Evolutionary conservation across 2,329 filamentous ascomycete species (phyloP).

Genomic region (Fusarium bulbicola): DNA sequence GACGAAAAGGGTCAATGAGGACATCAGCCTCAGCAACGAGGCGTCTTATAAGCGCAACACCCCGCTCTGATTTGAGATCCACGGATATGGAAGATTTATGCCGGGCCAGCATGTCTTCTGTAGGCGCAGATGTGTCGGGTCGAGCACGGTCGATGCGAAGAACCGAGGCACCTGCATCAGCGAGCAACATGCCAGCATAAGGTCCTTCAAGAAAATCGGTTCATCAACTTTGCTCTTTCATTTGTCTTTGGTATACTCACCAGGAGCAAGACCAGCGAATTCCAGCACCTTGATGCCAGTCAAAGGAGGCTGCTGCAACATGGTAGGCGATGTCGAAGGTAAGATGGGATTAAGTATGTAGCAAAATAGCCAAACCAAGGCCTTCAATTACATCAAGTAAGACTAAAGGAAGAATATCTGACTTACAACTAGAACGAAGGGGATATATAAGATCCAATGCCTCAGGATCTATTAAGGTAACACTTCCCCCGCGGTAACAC

Average conservation of each 20-base stretch:
- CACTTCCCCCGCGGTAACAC: conserved; percentile 30
- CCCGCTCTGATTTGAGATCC: conserved; percentile 75
- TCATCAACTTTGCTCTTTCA: neutral
- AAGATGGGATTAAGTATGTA: neutral
- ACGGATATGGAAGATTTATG: conserved; percentile 84
- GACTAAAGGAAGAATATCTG: neutral
- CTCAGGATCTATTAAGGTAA: neutral
- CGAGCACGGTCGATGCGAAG: conserved; percentile 81
- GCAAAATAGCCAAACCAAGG: neutral
- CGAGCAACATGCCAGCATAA: conserved; percentile 87
- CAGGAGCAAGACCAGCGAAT: conserved; percentile 70
- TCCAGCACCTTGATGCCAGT: conserved; percentile 66
- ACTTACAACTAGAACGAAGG: neutral
- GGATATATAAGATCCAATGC: neutral
- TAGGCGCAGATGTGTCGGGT: conserved; percentile 58
- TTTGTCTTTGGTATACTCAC: conserved; percentile 47
- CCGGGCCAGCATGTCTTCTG: conserved; percentile 78
- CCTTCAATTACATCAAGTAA: neutral
- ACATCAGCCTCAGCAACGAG: conserved; percentile 80
- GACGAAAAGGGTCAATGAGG: conserved; percentile 92
- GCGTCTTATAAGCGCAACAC: conserved; percentile 71
- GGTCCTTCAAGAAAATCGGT: conserved; percentile 65
- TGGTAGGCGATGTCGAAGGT: conserved; percentile 37
- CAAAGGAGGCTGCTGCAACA: conserved; percentile 49
- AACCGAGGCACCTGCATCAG: conserved; percentile 88